These are phyloP conservation scores for Pichia sp. DNA, from an alignment of 1,139 yeast genomes.

Conservation along the genomic window DNA sequence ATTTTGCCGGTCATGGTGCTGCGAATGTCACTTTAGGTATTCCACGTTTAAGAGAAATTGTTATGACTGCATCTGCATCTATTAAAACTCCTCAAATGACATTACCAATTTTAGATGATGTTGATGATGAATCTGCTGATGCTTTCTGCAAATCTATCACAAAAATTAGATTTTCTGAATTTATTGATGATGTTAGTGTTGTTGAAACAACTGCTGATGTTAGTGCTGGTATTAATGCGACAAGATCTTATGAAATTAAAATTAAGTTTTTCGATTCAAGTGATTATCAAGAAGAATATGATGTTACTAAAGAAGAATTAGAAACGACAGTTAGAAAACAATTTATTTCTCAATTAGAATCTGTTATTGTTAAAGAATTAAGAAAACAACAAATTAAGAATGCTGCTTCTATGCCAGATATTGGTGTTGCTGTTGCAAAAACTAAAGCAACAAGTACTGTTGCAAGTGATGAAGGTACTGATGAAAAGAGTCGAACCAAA, in stretches of 20 bases:
- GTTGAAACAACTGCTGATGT: conserved; percentile 71
- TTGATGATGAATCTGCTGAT: conserved; percentile 81
- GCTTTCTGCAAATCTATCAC: conserved; percentile 90
- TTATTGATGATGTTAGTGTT: conserved; percentile 78
- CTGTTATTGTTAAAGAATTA: conserved; percentile 70
- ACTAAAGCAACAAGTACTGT: conserved; percentile 35
- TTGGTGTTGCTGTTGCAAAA: conserved; percentile 71
- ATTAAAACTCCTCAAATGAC: conserved; percentile 99
- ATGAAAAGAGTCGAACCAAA: conserved; percentile 55
- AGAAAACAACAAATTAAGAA: conserved; percentile 63
- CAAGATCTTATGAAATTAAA: conserved; percentile 71
- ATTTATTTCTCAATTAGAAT: conserved; percentile 68
- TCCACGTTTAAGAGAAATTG: conserved; percentile 99
- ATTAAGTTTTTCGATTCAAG: conserved; percentile 68
- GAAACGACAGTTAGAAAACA: conserved; percentile 59
- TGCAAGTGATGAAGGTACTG: conserved; percentile 57
- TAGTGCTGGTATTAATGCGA: conserved; percentile 46
- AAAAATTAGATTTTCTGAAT: conserved; percentile 78
- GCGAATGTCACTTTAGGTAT: conserved; percentile 99
- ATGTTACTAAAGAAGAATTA: conserved; percentile 72
- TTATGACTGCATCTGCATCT: conserved; percentile 95
- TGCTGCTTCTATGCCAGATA: conserved; percentile 44
- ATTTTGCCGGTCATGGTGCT: conserved; percentile 99
- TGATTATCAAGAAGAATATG: conserved; percentile 86
- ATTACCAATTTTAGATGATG: conserved; percentile 73